phyloP scores from a whole-genome alignment of 2,329 filamentous ascomycete genomes.

The Zymoseptoria passerinii region DNA sequence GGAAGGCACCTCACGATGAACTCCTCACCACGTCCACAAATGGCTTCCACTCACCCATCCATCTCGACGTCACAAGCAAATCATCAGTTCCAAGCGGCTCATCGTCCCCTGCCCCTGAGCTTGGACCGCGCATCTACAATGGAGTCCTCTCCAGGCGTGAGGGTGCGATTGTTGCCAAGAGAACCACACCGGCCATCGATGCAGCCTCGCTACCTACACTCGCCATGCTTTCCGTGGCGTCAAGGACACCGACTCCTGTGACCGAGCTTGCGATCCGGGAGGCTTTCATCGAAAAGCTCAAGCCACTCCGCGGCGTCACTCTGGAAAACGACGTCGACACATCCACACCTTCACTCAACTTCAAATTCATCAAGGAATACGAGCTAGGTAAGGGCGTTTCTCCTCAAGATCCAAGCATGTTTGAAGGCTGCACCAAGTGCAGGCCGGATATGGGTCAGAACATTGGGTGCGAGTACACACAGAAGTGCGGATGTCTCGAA shows the following conservation, averaged over 20 bases:
- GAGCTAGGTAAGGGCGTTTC: constrained; percentile 53
- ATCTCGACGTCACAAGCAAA: no score
- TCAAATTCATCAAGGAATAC: constrained; percentile 59
- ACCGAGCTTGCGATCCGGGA: constrained; percentile 32
- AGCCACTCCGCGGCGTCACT: constrained; percentile 22
- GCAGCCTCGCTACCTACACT: constrained; percentile 28
- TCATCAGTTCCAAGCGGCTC: constrained; percentile 1
- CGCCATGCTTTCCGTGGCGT: constrained; percentile 30
- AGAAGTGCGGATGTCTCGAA: constrained; percentile 59
- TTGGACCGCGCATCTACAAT: constrained; percentile 32
- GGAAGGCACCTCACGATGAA: constrained; percentile 20
- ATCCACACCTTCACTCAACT: constrained; percentile 49
- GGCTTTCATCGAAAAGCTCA: constrained; percentile 30
- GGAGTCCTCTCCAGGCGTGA: constrained; percentile 31
- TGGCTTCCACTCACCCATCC: no score
- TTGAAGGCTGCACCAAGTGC: constrained; percentile 60
- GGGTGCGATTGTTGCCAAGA: constrained; percentile 30
- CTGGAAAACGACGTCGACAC: constrained; percentile 51
- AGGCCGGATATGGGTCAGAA: constrained; percentile 43
- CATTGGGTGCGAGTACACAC: constrained; percentile 54
- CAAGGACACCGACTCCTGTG: constrained; percentile 19
- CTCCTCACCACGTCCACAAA: background rate
- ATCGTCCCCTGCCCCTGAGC: background rate
- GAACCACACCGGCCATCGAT: constrained; percentile 10
- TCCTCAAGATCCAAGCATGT: constrained; percentile 49